Conservation (phyloP, 192 early-diverging fungal species). For the Radiomyces spectabilis region DNA sequence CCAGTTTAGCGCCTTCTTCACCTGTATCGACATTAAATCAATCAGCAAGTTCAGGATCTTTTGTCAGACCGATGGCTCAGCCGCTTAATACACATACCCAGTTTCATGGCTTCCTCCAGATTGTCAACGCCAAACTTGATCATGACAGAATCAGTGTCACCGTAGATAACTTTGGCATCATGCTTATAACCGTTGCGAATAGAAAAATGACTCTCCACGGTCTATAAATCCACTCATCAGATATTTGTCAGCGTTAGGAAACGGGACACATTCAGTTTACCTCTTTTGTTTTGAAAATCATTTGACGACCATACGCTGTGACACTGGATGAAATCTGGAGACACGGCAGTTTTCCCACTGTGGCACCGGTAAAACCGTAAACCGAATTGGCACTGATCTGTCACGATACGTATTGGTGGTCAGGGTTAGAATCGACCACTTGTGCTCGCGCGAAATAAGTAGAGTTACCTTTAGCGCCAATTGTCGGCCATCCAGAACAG, state of each 20-base stretch:
- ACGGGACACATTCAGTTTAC: conserved; percentile 14
- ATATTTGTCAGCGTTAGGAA: conserved; percentile 1
- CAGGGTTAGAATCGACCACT: background rate
- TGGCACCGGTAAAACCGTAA: conserved; percentile 95
- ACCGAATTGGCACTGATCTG: conserved; percentile 93
- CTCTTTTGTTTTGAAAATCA: conserved; percentile 88
- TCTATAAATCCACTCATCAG: conserved; percentile 18
- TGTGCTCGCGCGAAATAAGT: no score
- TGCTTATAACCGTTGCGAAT: conserved; percentile 82
- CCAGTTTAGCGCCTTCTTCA: conserved; percentile 74
- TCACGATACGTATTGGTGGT: no score
- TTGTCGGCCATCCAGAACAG: conserved; percentile 94
- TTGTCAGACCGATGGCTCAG: background rate
- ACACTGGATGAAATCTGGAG: conserved; percentile 90
- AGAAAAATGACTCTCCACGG: conserved; percentile 76
- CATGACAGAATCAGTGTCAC: conserved; percentile 99
- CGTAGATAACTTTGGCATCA: conserved; percentile 92
- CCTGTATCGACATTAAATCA: no score
- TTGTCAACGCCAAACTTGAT: conserved; percentile 86
- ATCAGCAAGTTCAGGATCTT: background rate
- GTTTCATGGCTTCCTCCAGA: conserved; percentile 79
- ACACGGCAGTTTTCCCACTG: conserved; percentile 85
- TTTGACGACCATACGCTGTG: conserved; percentile 90
- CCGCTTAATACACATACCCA: conserved; percentile 37
- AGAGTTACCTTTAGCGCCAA: conserved; percentile 78